Percentiles rank a stretch among this genome's conserved stretches.
Conservation (phyloP, 202 grass and related monocot species). For the Schoenoplectus triqueter region DNA sequence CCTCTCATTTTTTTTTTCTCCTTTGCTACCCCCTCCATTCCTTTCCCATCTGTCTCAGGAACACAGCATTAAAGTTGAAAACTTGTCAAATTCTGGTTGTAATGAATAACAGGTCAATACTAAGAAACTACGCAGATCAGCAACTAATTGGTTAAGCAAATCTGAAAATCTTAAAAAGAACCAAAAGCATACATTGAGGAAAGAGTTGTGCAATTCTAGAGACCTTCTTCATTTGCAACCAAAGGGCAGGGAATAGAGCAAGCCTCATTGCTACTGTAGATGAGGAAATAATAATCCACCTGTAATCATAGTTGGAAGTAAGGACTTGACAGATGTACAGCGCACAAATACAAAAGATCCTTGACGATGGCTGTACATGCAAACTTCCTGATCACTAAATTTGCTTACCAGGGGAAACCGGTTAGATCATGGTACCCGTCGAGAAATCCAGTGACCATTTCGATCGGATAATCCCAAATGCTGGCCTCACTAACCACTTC, state of each 20-base stretch:
- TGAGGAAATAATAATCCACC: slow-evolving; percentile 83
- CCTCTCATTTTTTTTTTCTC: too few species aligned
- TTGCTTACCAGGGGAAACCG: slow-evolving; percentile 78
- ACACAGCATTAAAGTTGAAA: not conserved
- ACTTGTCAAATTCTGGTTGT: not conserved
- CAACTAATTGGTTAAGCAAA: not conserved
- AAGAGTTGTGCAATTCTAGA: slow-evolving; percentile 56
- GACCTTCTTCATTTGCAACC: slow-evolving; percentile 70
- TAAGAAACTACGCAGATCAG: not conserved
- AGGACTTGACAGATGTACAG: not conserved
- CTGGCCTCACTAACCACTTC: not conserved
- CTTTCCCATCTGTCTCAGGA: too few species aligned
- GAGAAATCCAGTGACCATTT: slow-evolving; percentile 43
- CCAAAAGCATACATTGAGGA: slow-evolving; percentile 54
- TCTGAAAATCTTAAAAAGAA: slow-evolving; percentile 25
- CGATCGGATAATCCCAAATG: slow-evolving; percentile 39
- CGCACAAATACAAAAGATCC: slow-evolving; percentile 10
- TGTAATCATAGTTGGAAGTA: slow-evolving; percentile 36
- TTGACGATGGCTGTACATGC: not conserved
- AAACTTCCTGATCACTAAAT: not conserved
- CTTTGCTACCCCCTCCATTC: too few species aligned
- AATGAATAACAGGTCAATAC: not conserved
- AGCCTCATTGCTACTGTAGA: slow-evolving; percentile 86
- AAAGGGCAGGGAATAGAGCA: slow-evolving; percentile 66
- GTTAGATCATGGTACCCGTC: slow-evolving; percentile 71